A percentile compares a stretch with the other conserved stretches of the same genome.
phyloP scores from a whole-genome alignment of 2,329 filamentous ascomycete genomes.

The Emericellopsis atlantica region DNA sequence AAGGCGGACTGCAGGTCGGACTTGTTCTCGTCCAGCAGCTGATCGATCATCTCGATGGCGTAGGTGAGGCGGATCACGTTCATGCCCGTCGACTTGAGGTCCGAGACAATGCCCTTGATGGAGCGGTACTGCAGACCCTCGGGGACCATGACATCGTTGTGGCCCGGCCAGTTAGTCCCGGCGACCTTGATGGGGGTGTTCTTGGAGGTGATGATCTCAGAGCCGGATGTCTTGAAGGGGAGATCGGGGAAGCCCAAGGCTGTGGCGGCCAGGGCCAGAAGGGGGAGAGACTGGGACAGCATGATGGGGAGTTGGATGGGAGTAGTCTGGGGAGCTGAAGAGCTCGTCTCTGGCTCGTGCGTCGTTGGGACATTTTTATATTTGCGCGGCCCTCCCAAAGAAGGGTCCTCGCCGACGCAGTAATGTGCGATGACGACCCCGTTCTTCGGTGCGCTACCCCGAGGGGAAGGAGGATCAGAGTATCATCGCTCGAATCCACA shows the following conservation, averaged over 20 bases:
- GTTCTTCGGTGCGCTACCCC: neutral
- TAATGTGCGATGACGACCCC: too few species aligned
- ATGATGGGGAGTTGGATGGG: too few species aligned
- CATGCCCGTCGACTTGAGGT: slow-evolving; percentile 47
- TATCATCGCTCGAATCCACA: too few species aligned
- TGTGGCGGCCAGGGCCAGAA: too few species aligned
- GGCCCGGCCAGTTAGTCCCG: slow-evolving; percentile 50
- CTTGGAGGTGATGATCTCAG: slow-evolving; percentile 27
- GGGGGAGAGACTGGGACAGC: too few species aligned
- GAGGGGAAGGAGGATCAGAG: neutral
- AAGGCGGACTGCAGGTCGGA: slow-evolving; percentile 33
- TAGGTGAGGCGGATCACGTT: slow-evolving; percentile 52
- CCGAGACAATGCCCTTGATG: slow-evolving; percentile 36
- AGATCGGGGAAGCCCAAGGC: slow-evolving; percentile 7
- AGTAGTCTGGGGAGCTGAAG: too few species aligned
- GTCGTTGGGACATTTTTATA: too few species aligned
- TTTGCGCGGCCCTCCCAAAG: too few species aligned
- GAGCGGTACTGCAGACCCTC: slow-evolving; percentile 52
- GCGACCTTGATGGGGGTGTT: slow-evolving; percentile 34
- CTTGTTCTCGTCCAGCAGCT: slow-evolving; percentile 36
- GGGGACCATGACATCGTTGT: slow-evolving; percentile 50
- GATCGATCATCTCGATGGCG: slow-evolving; percentile 51
- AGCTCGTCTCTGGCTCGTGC: too few species aligned
- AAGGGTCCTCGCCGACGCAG: too few species aligned
- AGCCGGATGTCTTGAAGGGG: slow-evolving; percentile 25